Percentiles rank a stretch among this genome's conserved stretches.
Evolutionary conservation across 345 rosid species (phyloP).

Genomic region (Punica granatum): DNA sequence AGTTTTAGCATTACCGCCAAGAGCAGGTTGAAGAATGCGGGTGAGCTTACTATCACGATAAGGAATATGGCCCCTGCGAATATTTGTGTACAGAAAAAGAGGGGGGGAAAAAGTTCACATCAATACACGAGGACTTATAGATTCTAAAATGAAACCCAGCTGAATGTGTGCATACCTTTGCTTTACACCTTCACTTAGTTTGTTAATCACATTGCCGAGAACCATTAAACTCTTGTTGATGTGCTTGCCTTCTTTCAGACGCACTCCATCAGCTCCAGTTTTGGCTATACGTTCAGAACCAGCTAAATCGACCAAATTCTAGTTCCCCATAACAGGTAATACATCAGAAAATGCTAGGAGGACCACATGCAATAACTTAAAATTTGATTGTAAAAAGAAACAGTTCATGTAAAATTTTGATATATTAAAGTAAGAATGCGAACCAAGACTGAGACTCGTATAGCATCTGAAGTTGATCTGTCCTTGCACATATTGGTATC

Average conservation of each 20-base stretch:
- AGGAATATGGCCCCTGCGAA: conserved; percentile 84
- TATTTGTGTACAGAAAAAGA: conserved; percentile 3
- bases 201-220: conserved; percentile 95
- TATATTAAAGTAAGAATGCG: conserved; percentile 15
- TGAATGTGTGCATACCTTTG: conserved; percentile 46
- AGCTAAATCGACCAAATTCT: conserved; percentile 95
- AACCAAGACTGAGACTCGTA: conserved; percentile 88
- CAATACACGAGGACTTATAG: background rate
- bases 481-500: conserved; percentile 27
- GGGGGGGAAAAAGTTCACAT: background rate
- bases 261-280: conserved; percentile 93
- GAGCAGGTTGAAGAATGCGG: conserved; percentile 95
- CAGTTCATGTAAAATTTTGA: background rate
- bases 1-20: conserved; percentile 96
- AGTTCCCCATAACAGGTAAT: conserved; percentile 8
- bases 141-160: background rate
- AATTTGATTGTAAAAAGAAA: background rate
- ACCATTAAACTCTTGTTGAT: conserved; percentile 95
- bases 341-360: conserved; percentile 1
- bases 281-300: conserved; percentile 93
- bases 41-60: conserved; percentile 98
- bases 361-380: background rate
- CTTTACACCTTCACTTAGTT: conserved; percentile 71
- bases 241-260: conserved; percentile 85
- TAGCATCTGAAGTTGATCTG: conserved; percentile 43